Base-by-base conservation (phyloP, 2,329 filamentous ascomycete species). In the Curvularia verruculosa region DNA sequence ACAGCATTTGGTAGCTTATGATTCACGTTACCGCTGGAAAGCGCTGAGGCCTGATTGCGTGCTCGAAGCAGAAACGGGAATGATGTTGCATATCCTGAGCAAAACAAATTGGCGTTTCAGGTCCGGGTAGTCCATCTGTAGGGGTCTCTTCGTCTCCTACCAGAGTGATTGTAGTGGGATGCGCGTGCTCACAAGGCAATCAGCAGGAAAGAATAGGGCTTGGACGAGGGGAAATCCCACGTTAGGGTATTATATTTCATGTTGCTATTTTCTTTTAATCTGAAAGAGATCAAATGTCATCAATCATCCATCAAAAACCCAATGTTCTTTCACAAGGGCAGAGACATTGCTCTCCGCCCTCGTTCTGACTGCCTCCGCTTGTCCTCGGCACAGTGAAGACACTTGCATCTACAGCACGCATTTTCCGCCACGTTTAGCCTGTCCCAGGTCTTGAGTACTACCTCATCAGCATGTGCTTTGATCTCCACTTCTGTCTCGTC, bases 341-440 rank as follows among this genome's bases (percentile, higher is more conserved):
- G 26, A 49, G 52, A 54, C 21, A 34, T 44, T 8, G 52, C 34
- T 37, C 52, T 54, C 13, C 44, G 36, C 19, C 24, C 36, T 43
- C 40, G 36, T 21, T 36, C 36, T 19, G 18, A n/a, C 36, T 49
- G 26, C 9, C 36, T 48, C 19, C 28, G 24, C 28, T 28, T 49
- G 26, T 48, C 36, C 37, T 19, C 43, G 7, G 24, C 5, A 43
- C 37, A 5, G 23, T 18, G 21, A 10, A 24, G 37, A 19, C 49
- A 51, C 15, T 44, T 43, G 8, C 39, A 34, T 10, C 7, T 23
- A 46, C 21, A 31, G 15, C 43, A 39, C 9, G 7, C 28, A 4
- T 41, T 31, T 7, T 54, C 36, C 44, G 31, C 24, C 24, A 18
- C 43, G 29, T 44, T 29, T 26, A 54, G 13, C 19, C 36, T 24